phyloP scores from a whole-genome alignment of 768 basidiomycete genomes.

The Agaricus subrufescens region DNA sequence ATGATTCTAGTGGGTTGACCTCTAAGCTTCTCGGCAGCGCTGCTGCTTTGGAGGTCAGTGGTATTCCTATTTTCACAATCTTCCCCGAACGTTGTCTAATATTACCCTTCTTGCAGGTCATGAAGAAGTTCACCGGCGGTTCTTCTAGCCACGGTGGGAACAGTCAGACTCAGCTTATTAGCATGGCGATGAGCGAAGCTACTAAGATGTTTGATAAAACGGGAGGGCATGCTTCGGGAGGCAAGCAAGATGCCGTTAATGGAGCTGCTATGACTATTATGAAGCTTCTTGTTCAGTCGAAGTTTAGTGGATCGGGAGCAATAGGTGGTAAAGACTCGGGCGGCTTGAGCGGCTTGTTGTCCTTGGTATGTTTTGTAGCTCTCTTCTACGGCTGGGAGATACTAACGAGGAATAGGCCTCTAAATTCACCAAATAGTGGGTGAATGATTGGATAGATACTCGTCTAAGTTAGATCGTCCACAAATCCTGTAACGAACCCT shows the following conservation, averaged over 20 bases:
- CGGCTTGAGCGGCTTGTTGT: constrained; percentile 56
- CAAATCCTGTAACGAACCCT: too few relatives aligned
- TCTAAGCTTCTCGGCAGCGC: constrained; percentile 70
- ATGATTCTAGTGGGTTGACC: constrained; percentile 44
- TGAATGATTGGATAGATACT: too few relatives aligned
- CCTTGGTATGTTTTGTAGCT: constrained; percentile 44
- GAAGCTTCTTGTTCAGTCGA: constrained; percentile 74
- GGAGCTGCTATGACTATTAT: constrained; percentile 82
- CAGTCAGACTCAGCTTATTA: constrained; percentile 65
- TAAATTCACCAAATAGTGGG: constrained; percentile 15
- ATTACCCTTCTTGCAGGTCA: constrained; percentile 31
- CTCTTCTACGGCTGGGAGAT: neutral
- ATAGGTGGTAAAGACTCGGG: constrained; percentile 66
- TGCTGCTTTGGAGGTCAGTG: constrained; percentile 64
- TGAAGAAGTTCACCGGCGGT: constrained; percentile 62
- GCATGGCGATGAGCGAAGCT: constrained; percentile 82
- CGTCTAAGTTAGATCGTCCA: too few relatives aligned
- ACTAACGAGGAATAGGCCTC: constrained; percentile 19
- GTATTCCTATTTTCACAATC: neutral
- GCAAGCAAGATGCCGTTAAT: constrained; percentile 82
- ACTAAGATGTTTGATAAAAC: constrained; percentile 69
- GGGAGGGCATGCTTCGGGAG: constrained; percentile 61
- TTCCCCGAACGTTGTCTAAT: neutral
- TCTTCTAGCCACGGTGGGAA: constrained; percentile 27
- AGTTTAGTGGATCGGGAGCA: constrained; percentile 40